These are phyloP conservation scores for Tetrastigma voinierianum DNA, from an alignment of 164 flowering plant species.

Conservation along the genomic window DNA sequence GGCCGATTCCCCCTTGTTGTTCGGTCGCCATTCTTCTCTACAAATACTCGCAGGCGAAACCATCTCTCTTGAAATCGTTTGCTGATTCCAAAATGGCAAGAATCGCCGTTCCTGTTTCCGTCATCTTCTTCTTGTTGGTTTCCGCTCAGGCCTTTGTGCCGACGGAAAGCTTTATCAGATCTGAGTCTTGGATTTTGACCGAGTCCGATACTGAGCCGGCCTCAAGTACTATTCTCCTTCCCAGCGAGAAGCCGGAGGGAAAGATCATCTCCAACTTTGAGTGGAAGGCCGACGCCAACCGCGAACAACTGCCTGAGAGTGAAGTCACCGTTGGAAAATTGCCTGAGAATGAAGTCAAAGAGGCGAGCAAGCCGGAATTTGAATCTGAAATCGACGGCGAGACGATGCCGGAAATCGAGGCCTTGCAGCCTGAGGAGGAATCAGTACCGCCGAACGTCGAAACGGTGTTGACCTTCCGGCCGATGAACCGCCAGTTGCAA, in stretches of 20 bases:
- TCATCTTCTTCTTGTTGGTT: no score
- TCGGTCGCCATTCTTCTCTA: slow-evolving; percentile 16
- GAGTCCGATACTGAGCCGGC: no score
- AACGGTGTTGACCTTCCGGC: slow-evolving; percentile 46
- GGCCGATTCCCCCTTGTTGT: slow-evolving; percentile 7
- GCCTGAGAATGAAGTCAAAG: slow-evolving; percentile 10
- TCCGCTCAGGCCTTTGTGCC: slow-evolving; percentile 30
- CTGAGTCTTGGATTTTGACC: neutral
- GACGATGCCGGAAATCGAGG: neutral
- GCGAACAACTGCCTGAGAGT: no score
- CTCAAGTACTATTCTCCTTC: slow-evolving; percentile 12
- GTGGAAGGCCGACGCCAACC: no score
- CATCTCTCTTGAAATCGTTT: neutral
- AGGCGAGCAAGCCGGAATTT: slow-evolving; percentile 8
- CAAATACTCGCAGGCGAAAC: neutral
- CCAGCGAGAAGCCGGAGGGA: slow-evolving; percentile 20
- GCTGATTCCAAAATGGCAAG: slow-evolving; percentile 29
- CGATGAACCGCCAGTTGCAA: slow-evolving; percentile 36
- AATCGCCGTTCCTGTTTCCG: slow-evolving; percentile 21
- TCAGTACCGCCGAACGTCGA: neutral
- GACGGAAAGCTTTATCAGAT: slow-evolving; percentile 1
- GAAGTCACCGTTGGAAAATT: no score
- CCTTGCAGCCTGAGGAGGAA: neutral
- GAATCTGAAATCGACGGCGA: slow-evolving; percentile 1
- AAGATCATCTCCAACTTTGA: no score